Evolutionary conservation across 75 land plant genomes (phyloP), one percentile per base, ranked within the genome.

Genomic region (Pinus albicaulis): DNA sequence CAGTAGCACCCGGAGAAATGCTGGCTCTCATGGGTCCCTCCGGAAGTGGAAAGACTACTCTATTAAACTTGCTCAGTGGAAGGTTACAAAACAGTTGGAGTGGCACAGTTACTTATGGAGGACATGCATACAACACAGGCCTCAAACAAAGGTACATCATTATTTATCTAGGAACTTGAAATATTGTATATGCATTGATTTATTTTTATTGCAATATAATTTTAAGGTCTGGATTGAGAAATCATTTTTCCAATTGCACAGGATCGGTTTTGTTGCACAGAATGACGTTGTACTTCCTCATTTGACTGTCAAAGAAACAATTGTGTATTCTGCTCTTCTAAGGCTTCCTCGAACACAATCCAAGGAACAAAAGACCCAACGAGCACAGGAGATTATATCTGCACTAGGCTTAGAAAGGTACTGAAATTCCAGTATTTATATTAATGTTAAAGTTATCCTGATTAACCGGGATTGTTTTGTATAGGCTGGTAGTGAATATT

Each of bases 251-350:
- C 8, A 14, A 7, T 59, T 20, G 61, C 23, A 28, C 36, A 64
- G 87, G 60, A 85, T 82, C 81, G 87, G 87, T 13, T 85, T 85
- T 52, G 87, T 85, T 26, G 78, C 87, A 56, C 87, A 81, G 75
- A 80, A 85, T 78, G 87, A 85, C 48, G 75, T 85, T 57, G 78
- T 82, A 8, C 78, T 53, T 26, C 56, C 74, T 11, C 85, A 85
- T 75, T 74, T 85, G 57, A 85, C 84, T 20, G 87, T 85, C 59
- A 60, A 71, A 14, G 87, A 85, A 56, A 85, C 87, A 53, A 60
- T 85, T 25, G 23, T 36, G 44, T 84, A 73, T 63, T 79, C 84
- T 3, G 83, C 86, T 1, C 59, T 85, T 41, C 73, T 85, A 55
- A 79, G 84, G 31, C n/a, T 85, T 34, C 84, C 87, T 2, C 65